A percentile compares a stretch with the other conserved stretches of the same genome.
Conservation (phyloP, 441 rosid genomes). For the Adansonia gregorii region DNA sequence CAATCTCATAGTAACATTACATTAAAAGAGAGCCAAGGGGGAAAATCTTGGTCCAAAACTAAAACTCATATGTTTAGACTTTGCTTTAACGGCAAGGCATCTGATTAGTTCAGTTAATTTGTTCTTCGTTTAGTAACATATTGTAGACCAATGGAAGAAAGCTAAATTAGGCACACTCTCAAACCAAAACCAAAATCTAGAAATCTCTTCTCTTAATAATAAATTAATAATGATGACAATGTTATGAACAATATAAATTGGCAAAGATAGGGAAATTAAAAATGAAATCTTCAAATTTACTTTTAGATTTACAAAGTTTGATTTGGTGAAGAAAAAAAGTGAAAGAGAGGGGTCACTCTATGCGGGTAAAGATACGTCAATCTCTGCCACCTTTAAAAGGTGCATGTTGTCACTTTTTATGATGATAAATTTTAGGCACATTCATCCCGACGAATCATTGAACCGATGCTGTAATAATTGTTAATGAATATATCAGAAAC, state of each 20-base stretch:
- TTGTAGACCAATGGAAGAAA: not conserved
- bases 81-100: constrained; percentile 16
- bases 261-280: too few relatives aligned
- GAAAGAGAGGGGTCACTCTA: not conserved
- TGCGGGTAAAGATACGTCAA: constrained; percentile 10
- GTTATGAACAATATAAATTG: too few relatives aligned
- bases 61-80: not conserved
- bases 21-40: too few relatives aligned
- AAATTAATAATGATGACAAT: too few relatives aligned
- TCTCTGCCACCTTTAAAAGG: constrained; percentile 4
- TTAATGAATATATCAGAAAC: not conserved
- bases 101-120: not conserved
- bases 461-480: constrained; percentile 11
- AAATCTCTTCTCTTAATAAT: too few relatives aligned
- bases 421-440: constrained; percentile 9
- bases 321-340: constrained; percentile 10
- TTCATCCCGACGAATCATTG: constrained; percentile 23
- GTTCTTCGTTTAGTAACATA: not conserved
- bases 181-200: not conserved
- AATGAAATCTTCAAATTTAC: not conserved
- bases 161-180: not conserved
- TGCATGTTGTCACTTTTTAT: not conserved
- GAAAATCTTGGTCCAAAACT: too few relatives aligned
- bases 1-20: not conserved
- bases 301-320: not conserved